Evolutionary conservation across 805 yeast genomes (phyloP).

Genomic region (Teunomyces kruisii): DNA sequence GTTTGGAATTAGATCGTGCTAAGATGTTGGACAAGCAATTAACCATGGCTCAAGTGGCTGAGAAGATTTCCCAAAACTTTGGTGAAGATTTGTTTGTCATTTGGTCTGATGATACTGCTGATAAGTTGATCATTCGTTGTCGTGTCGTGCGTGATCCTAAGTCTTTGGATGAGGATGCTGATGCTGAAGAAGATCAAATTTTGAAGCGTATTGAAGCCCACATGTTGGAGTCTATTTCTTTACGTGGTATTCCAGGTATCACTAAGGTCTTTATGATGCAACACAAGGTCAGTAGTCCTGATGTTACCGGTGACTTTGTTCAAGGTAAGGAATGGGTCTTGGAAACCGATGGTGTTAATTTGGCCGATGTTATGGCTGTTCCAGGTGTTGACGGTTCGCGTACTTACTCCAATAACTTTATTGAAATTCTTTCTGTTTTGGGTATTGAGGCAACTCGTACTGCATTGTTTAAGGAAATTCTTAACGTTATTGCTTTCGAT

Average conservation of each 20-base stretch:
- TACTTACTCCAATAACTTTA: constrained; percentile 94
- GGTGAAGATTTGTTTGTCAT: constrained; percentile 95
- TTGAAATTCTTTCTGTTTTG: constrained; percentile 88
- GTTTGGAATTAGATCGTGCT: constrained; percentile 96
- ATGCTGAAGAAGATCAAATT: constrained; percentile 95
- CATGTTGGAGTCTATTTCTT: constrained; percentile 91
- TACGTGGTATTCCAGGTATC: constrained; percentile 95
- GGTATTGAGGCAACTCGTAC: constrained; percentile 99
- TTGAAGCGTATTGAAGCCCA: constrained; percentile 92
- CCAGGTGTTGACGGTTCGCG: constrained; percentile 91
- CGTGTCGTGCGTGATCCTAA: constrained; percentile 97
- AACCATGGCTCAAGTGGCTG: constrained; percentile 98
- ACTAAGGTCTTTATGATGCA: constrained; percentile 89
- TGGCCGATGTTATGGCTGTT: constrained; percentile 91
- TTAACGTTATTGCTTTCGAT: constrained; percentile 97
- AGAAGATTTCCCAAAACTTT: constrained; percentile 87
- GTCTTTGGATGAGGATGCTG: constrained; percentile 87
- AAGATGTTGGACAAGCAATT: constrained; percentile 97
- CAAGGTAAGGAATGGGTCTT: constrained; percentile 96
- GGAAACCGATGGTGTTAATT: constrained; percentile 97
- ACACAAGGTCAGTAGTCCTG: constrained; percentile 69
- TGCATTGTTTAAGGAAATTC: constrained; percentile 89
- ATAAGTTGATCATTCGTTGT: constrained; percentile 93
- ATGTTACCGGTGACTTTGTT: constrained; percentile 79
- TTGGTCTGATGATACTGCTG: constrained; percentile 99